Evolutionary conservation across 441 rosid genomes (phyloP).

Genomic region (Brassica balearica): DNA sequence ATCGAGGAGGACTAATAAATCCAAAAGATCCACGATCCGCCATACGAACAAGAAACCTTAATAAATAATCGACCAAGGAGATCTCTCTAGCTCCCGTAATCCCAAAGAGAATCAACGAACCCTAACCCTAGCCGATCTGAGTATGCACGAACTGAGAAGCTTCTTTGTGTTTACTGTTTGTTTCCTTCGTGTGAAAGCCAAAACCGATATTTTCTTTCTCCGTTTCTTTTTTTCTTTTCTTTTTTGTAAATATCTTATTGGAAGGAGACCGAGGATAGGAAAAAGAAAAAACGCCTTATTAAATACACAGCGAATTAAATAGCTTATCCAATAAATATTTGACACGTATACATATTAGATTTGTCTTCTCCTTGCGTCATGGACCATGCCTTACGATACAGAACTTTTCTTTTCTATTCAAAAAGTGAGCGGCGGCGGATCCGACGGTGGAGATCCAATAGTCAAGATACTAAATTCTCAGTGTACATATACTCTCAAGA

Average conservation of each 20-base stretch:
- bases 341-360: slow-evolving; percentile 26
- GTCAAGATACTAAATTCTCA: slow-evolving; percentile 24
- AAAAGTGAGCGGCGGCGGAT: slow-evolving; percentile 24
- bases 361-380: not conserved
- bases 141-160: slow-evolving; percentile 40
- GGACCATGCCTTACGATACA: not conserved
- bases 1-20: slow-evolving; percentile 60
- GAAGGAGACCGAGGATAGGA: slow-evolving; percentile 25
- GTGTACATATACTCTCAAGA: not conserved
- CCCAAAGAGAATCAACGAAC: slow-evolving; percentile 29
- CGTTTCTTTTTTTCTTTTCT: not conserved
- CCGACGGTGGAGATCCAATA: slow-evolving; percentile 33
- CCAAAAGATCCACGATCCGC: slow-evolving; percentile 72
- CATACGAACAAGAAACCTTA: slow-evolving; percentile 46
- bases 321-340: not conserved
- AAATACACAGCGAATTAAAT: slow-evolving; percentile 7
- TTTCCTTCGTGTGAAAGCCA: slow-evolving; percentile 38
- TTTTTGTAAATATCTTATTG: slow-evolving; percentile 21
- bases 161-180: slow-evolving; percentile 14
- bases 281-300: slow-evolving; percentile 10
- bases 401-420: not conserved
- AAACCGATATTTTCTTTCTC: slow-evolving; percentile 29
- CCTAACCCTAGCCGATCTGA: slow-evolving; percentile 41
- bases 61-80: slow-evolving; percentile 19
- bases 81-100: slow-evolving; percentile 37